Evolutionary conservation across 768 basidiomycete species (phyloP).

Genomic region (Hirschioporus abietinus): DNA sequence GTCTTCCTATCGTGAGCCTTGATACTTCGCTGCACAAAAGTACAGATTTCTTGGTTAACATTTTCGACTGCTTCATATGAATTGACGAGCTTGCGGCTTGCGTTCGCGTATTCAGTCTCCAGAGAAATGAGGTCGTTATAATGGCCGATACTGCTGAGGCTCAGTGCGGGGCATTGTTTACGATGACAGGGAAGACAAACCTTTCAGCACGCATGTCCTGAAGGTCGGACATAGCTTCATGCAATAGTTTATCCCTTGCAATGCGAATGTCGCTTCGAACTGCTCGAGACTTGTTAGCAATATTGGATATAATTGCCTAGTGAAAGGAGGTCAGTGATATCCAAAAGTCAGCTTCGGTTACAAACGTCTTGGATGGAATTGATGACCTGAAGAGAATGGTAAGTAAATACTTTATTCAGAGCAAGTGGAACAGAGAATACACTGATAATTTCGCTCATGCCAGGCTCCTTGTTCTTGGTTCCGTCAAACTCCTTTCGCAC

Average conservation of each 20-base stretch:
- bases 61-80: constrained; percentile 39
- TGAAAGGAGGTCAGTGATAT: constrained; percentile 3
- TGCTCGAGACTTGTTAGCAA: constrained; percentile 41
- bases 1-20: constrained; percentile 43
- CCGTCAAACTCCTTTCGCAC: constrained; percentile 3
- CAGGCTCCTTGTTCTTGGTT: constrained; percentile 11
- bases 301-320: constrained; percentile 45
- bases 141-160: constrained; percentile 35
- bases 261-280: constrained; percentile 40
- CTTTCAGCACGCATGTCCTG: constrained; percentile 39
- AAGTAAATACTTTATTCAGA: neutral
- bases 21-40: constrained; percentile 33
- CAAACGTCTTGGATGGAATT: constrained; percentile 44
- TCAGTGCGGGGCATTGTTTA: constrained; percentile 6
- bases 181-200: constrained; percentile 24
- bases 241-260: constrained; percentile 42
- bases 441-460: constrained; percentile 33
- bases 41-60: constrained; percentile 30
- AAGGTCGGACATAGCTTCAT: constrained; percentile 39
- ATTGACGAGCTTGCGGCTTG: constrained; percentile 34
- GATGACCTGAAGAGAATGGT: constrained; percentile 33
- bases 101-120: constrained; percentile 46
- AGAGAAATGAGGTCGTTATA: constrained; percentile 52
- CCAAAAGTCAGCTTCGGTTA: neutral
- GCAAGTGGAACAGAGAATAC: constrained; percentile 24